phyloP scores from a whole-genome alignment of 129 eudicot species.

The Centella asiatica region DNA sequence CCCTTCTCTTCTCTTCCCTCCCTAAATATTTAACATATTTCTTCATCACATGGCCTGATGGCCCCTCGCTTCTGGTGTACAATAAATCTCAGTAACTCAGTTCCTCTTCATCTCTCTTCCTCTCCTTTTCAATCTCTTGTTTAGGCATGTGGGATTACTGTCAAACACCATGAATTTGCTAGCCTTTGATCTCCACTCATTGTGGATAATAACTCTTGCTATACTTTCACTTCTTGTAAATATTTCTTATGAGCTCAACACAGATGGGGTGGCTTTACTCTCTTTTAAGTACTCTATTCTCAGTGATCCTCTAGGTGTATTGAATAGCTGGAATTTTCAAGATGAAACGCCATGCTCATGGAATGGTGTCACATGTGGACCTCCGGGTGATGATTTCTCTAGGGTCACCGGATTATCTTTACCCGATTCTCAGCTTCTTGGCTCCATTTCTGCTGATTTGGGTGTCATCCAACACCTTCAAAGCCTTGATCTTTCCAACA shows the following conservation, averaged over 20 bases:
- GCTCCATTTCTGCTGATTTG: constrained; percentile 58
- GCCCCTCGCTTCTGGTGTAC: constrained; percentile 17
- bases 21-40: constrained; percentile 2
- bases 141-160: constrained; percentile 30
- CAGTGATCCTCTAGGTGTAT: constrained; percentile 51
- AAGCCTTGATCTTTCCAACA: constrained; percentile 58
- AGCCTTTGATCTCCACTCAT: constrained; percentile 36
- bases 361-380: constrained; percentile 59
- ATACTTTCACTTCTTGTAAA: constrained; percentile 17
- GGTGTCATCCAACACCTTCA: constrained; percentile 51
- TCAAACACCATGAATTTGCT: constrained; percentile 29
- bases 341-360: constrained; percentile 73
- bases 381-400: constrained; percentile 20
- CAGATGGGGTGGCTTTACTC: constrained; percentile 65
- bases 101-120: constrained; percentile 3
- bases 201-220: constrained; percentile 24
- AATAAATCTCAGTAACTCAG: constrained; percentile 50
- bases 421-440: constrained; percentile 54
- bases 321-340: constrained; percentile 48
- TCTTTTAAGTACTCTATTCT: constrained; percentile 59
- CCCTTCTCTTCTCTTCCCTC: constrained; percentile 1
- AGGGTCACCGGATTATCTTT: constrained; percentile 54
- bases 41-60: constrained; percentile 60
- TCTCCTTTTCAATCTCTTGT: constrained; percentile 24
- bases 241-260: constrained; percentile 34